Conservation (phyloP, 495 filamentous ascomycete species). For the Podospora didyma region DNA sequence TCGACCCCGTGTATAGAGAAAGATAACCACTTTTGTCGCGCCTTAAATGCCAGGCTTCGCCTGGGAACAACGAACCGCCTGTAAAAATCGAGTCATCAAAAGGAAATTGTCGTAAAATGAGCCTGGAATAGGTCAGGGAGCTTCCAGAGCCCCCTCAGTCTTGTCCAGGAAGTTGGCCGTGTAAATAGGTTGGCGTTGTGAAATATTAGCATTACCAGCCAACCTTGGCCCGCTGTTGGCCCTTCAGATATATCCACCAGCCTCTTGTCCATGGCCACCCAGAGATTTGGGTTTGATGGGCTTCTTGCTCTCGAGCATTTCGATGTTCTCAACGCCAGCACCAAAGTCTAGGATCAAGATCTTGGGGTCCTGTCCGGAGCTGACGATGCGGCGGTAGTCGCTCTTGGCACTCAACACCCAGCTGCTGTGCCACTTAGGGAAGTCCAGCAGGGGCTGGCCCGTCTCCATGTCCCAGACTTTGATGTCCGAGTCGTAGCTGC, state of each 20-base stretch:
- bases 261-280: neutral
- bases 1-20: no score
- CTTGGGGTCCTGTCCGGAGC: slow-evolving; percentile 87
- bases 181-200: no score
- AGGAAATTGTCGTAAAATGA: no score
- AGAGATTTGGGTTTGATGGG: neutral
- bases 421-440: slow-evolving; percentile 86
- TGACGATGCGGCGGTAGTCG: slow-evolving; percentile 89
- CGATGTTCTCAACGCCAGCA: slow-evolving; percentile 48
- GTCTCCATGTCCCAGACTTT: slow-evolving; percentile 84
- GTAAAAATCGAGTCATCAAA: no score
- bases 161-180: no score
- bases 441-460: slow-evolving; percentile 67
- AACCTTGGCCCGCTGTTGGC: neutral
- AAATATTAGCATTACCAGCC: no score
- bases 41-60: no score
- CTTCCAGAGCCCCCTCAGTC: no score
- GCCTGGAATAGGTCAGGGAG: no score
- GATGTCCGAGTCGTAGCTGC: slow-evolving; percentile 89
- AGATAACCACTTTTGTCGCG: no score
- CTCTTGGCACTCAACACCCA: slow-evolving; percentile 96
- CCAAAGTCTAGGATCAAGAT: slow-evolving; percentile 90
- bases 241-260: slow-evolving; percentile 7
- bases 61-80: no score
- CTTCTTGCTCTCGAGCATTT: slow-evolving; percentile 44